Base-by-base conservation (phyloP, 768 basidiomycete species). In the Hygrophorus russula region DNA sequence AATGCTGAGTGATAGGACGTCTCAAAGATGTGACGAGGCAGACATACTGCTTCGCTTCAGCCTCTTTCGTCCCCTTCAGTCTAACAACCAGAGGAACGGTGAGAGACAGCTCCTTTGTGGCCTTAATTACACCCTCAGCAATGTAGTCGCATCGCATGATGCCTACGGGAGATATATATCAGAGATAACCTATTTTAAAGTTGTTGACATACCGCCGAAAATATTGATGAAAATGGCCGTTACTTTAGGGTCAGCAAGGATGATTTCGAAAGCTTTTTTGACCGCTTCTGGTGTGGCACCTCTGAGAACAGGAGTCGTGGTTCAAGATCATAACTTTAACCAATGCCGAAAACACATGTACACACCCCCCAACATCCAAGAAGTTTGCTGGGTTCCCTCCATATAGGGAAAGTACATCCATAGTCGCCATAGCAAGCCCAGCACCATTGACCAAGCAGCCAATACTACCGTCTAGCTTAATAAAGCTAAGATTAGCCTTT, bases 91-190 rank as follows among this genome's bases (percentile, higher is more conserved):
- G 62, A 37, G 96, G 96, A 46, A 98, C 82, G 6, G 62, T 74
- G 45, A 99, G 64, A 34, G 77, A 65, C 34, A 99, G 73, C 59
- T 98, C 96, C 62, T 87, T 88, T 20, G 93, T 90, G 15, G 96
- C 96, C 53, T 89, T 91, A 67, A 99, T 99, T 58, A 98, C 94
- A 64, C 96, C 96, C 62, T 94, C 91, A 2, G 91, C 91, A 54
- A 93, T 92, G 59, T 93, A 93, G 59, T 99, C 96, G 56, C 96
- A 99, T 57, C 96, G 81, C 96, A 99, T 99, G 67, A 97, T 99
- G 57, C 85, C 80, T 80, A 47, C n/a, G 3, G 44, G 42, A 8
- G 19, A 29, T 32, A 19, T 43, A 29, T 32, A 19, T 43, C 44
- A 46, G 14, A 29, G 14, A 45, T 11, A 29, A 17, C 20, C 34